Evolutionary conservation across 1,284 basidiomycete species (phyloP), one percentile per base, ranked within the genome.

Genomic region (Cryptococcus floricola): DNA sequence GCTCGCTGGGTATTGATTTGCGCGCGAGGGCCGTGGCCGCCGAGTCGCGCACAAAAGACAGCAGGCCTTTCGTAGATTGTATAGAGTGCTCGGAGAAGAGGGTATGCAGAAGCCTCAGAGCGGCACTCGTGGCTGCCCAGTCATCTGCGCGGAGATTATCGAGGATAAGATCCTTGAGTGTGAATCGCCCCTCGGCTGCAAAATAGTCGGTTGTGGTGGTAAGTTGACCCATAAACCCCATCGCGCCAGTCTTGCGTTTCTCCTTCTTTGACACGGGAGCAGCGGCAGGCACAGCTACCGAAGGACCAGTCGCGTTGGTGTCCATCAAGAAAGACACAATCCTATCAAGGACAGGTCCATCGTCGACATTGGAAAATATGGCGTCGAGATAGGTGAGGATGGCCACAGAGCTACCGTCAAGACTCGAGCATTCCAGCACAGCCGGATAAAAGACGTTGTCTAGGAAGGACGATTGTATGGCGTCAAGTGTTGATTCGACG

Each of bases 321-420:
- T 69, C 67, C 59, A 74, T 62, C 6, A 74, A 59, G 44, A 64
- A 67, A 8, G 61, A 54, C 5, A 74, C 49, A 9, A 75, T 54
- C 13, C 65, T 56, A 14, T 60, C 42, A 9, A 73, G 56, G 19
- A 75, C 56, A 0, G 67, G 65, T 7, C 87, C 87, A 43, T 86
- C 81, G 53, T 85, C 83, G 14, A 94, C 81, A 0, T 87, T 88
- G 48, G 85, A 82, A 52, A 94, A 82, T 79, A 92, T 87, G 67
- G 89, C 84, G 59, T 97, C 91, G 59, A 98, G 86, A 68, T 98
- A 98, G n/a, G 88, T 91, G 83, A 98, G 87, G 51, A 98, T 92
- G 2, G 95, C 95, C 1, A 96, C 88, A 0, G 93, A 89, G 62
- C 92, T 96, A 25, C 94, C 94, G 74, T 98, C 94, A 6, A 80